Percentiles rank a stretch among this genome's conserved stretches.
phyloP scores from a whole-genome alignment of 768 basidiomycete species.

The Amanita molliuscula region DNA sequence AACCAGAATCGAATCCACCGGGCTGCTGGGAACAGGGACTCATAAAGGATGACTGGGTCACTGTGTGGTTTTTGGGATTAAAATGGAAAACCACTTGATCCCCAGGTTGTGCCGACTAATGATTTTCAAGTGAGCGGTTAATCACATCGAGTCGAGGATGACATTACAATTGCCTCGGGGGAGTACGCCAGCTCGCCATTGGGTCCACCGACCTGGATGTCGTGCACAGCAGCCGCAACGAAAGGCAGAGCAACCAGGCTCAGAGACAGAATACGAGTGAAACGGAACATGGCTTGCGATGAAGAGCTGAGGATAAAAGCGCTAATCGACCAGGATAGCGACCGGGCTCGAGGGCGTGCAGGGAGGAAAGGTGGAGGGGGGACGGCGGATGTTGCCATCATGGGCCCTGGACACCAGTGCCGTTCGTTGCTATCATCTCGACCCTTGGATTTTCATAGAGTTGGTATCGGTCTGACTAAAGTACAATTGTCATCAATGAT shows the following conservation, averaged over 20 bases:
- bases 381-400: slow-evolving; percentile 5
- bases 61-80: slow-evolving; percentile 46
- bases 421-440: too few relatives aligned
- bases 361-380: slow-evolving; percentile 16
- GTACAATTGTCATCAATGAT: too few relatives aligned
- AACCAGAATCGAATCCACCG: slow-evolving; percentile 47
- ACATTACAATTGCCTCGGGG: slow-evolving; percentile 42
- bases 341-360: slow-evolving; percentile 11
- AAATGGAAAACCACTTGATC: slow-evolving; percentile 58
- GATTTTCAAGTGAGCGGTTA: background rate
- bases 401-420: too few relatives aligned
- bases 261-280: slow-evolving; percentile 24
- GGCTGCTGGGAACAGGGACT: slow-evolving; percentile 42
- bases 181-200: slow-evolving; percentile 30
- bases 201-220: slow-evolving; percentile 41
- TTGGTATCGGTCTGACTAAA: too few relatives aligned
- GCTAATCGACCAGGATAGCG: slow-evolving; percentile 12
- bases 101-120: slow-evolving; percentile 35
- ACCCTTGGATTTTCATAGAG: too few relatives aligned
- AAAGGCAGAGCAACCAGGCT: slow-evolving; percentile 40
- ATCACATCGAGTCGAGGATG: background rate
- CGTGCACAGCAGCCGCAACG: slow-evolving; percentile 36
- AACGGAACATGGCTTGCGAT: slow-evolving; percentile 34
- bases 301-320: slow-evolving; percentile 14
- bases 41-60: slow-evolving; percentile 40